Base-by-base conservation (phyloP, 192 early-diverging fungal species). In the Kappamyces sp. region DNA sequence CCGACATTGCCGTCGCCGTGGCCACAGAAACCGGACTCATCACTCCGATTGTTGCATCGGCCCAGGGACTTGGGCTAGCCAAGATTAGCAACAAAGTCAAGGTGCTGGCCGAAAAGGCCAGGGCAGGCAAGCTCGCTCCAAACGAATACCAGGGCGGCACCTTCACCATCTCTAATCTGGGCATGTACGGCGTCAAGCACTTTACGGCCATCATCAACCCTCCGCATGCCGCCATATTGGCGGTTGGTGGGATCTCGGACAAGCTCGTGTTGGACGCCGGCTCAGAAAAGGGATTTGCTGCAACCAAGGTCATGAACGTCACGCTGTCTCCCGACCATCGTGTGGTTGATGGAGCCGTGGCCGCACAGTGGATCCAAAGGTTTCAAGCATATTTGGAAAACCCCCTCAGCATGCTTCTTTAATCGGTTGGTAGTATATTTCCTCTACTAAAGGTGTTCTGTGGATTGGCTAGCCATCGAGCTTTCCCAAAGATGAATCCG, bases 171-270 rank as follows among this genome's bases (percentile, higher is more conserved):
- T 95, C 92, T 54, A 98, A 98, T 78, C 76, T 98, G 59, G 95
- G 95, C 60, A 98, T 98, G 95, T 95, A 81, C 64, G 92, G 91
- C 47, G 84, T 96, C 70, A 81, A 83, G 59, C 84, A 88, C 63
- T 98, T 98, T 77, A 91, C 92, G 37, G 95, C 95, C 52, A 98
- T 98, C 64, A 95, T 98, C 74, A 96, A 98, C 79, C 89, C 90
- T 38, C 93, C 93, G 29, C 93, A 96, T 60, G 70, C 91, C 2
- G 86, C 85, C 60, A 98, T 98, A 66, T 79, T 98, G 36, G 93
- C 93, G 62, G 85, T 98, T 34, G 94, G 94, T n/a, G 73, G 66
- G 51, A 73, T 86, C n/a, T 73, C 81, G 68, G 79, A 90, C 65
- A 88, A 88, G 66, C 52, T 77, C 35, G 78, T 80, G 6, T 29